These are phyloP conservation scores for Fraxinus anomala DNA, from an alignment of 257 asterid genomes.

Conservation along the genomic window DNA sequence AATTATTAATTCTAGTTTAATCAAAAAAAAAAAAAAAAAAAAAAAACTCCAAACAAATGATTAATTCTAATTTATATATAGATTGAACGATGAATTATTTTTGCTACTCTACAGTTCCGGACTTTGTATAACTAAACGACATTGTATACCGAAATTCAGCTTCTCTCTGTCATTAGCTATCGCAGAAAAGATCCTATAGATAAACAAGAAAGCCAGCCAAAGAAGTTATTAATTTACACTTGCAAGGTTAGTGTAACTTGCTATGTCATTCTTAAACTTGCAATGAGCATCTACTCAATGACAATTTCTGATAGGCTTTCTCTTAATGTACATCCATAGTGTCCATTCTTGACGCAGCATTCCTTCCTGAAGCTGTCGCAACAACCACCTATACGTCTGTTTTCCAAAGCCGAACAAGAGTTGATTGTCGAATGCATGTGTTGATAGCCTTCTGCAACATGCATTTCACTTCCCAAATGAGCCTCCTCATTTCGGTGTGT, in stretches of 20 bases:
- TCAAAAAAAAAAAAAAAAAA: too few species aligned
- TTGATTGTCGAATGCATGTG: constrained; percentile 8
- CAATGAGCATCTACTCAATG: constrained; percentile 36
- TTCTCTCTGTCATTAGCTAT: not conserved
- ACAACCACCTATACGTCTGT: constrained; percentile 42
- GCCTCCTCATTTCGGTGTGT: not conserved
- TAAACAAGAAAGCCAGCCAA: not conserved
- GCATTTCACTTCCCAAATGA: constrained; percentile 20
- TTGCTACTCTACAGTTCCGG: too few species aligned
- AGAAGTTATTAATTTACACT: not conserved
- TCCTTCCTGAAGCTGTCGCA: constrained; percentile 52
- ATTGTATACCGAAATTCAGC: not conserved
- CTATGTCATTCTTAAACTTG: not conserved
- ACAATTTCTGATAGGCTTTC: constrained; percentile 59
- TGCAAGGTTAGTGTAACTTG: not conserved
- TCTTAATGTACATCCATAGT: constrained; percentile 31
- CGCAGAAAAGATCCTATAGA: not conserved
- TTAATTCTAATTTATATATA: too few species aligned
- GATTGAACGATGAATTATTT: not conserved
- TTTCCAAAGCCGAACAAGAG: constrained; percentile 17
- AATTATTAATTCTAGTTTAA: too few species aligned
- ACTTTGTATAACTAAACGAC: too few species aligned
- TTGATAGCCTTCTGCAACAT: constrained; percentile 20
- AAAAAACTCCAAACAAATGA: too few species aligned
- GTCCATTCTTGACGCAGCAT: constrained; percentile 46